Percentiles rank a stretch among this genome's conserved stretches.
phyloP scores from a whole-genome alignment of 2,329 filamentous ascomycete genomes.

The Colletotrichum horii region DNA sequence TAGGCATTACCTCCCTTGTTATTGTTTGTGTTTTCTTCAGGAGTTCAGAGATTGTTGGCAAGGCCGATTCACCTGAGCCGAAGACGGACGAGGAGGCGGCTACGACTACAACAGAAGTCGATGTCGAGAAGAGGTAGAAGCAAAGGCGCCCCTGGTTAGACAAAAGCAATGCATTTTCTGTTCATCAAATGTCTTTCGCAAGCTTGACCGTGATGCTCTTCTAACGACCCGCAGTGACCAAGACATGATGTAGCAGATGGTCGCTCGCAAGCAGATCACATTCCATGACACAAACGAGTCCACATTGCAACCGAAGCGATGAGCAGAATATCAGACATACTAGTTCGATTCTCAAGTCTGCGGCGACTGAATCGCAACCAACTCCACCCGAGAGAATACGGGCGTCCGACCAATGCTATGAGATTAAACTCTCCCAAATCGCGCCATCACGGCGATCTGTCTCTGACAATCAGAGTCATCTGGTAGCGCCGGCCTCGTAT shows the following conservation, averaged over 20 bases:
- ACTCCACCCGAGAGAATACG: background rate
- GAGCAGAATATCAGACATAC: background rate
- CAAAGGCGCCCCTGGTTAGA: background rate
- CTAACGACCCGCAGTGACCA: background rate
- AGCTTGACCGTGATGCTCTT: background rate
- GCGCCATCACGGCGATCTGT: background rate
- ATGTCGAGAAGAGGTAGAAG: background rate
- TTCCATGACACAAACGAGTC: background rate
- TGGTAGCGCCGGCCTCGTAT: background rate
- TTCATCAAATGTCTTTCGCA: background rate
- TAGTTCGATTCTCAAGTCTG: background rate
- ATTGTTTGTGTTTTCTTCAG: conserved; percentile 55
- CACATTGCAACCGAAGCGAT: background rate
- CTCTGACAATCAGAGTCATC: background rate
- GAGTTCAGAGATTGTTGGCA: conserved; percentile 58
- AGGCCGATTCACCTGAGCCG: conserved; percentile 25
- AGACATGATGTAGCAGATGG: background rate
- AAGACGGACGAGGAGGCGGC: conserved; percentile 21
- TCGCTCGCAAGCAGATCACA: background rate
- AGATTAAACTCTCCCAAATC: background rate
- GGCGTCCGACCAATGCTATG: background rate
- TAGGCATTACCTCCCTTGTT: conserved; percentile 46
- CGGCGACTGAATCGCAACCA: background rate
- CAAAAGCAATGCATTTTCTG: background rate
- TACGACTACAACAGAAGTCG: conserved; percentile 7